Conservation (phyloP, 495 filamentous ascomycete genomes). For the Lasiosphaeria ovina region DNA sequence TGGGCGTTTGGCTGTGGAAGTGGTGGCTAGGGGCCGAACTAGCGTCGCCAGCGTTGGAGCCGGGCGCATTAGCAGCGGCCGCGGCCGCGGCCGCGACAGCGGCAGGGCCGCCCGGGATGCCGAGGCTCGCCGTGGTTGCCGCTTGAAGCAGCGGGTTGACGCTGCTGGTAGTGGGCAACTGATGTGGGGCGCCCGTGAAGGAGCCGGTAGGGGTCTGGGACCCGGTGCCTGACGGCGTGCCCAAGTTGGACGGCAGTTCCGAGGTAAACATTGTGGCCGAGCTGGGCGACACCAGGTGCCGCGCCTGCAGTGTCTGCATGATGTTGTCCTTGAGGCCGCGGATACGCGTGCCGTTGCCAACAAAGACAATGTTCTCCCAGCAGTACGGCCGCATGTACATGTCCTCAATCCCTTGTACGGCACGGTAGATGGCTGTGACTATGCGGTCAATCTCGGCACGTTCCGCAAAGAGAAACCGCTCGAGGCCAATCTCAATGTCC, state of each 20-base stretch:
- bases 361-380: slow-evolving; percentile 86
- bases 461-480: slow-evolving; percentile 80
- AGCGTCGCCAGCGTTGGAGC: slow-evolving; percentile 16
- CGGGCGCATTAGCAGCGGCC: neutral
- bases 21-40: slow-evolving; percentile 52
- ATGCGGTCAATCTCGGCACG: slow-evolving; percentile 73
- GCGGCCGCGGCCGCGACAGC: slow-evolving; percentile 25
- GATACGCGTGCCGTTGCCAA: slow-evolving; percentile 83
- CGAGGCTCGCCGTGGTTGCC: slow-evolving; percentile 73
- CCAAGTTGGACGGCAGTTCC: slow-evolving; percentile 86
- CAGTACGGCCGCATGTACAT: slow-evolving; percentile 75
- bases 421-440: slow-evolving; percentile 75
- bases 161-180: slow-evolving; percentile 48
- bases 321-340: slow-evolving; percentile 86
- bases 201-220: slow-evolving; percentile 78
- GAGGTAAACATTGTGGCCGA: slow-evolving; percentile 94
- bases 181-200: slow-evolving; percentile 56
- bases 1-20: slow-evolving; percentile 86
- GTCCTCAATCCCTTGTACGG: slow-evolving; percentile 75
- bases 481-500: slow-evolving; percentile 82
- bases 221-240: slow-evolving; percentile 85
- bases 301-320: slow-evolving; percentile 69
- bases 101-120: slow-evolving; percentile 45
- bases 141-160: slow-evolving; percentile 93
- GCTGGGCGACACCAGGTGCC: slow-evolving; percentile 86